Percentiles rank a stretch among this genome's conserved stretches.
phyloP scores from a whole-genome alignment of 345 rosid species.

The Rhizophora mangle region DNA sequence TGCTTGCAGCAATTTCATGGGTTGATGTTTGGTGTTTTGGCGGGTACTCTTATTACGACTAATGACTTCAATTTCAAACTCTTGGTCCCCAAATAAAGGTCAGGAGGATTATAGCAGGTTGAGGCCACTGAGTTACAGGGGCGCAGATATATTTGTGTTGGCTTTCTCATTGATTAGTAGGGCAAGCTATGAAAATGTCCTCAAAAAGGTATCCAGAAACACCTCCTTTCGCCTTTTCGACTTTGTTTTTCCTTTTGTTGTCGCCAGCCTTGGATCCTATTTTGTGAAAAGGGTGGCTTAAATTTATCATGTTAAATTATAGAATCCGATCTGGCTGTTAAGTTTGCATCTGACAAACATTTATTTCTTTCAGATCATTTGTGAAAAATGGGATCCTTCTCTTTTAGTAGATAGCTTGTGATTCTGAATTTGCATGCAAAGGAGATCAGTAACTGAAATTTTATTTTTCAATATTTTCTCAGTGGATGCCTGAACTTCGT shows the following conservation, averaged over 20 bases:
- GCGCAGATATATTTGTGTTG: conserved; percentile 88
- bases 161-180: conserved; percentile 91
- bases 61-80: background rate
- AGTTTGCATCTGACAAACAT: conserved; percentile 9
- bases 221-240: background rate
- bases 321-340: conserved; percentile 10
- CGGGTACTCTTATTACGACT: conserved; percentile 9
- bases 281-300: conserved; percentile 18
- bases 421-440: conserved; percentile 4
- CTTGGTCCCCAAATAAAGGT: conserved; percentile 40
- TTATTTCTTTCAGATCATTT: conserved; percentile 1
- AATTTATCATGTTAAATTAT: conserved; percentile 10
- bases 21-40: conserved; percentile 5
- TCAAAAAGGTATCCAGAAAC: conserved; percentile 67
- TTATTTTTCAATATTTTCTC: conserved; percentile 24
- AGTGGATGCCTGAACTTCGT: conserved; percentile 99
- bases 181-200: conserved; percentile 95
- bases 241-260: conserved; percentile 16
- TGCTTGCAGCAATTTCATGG: conserved; percentile 5
- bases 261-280: conserved; percentile 12
- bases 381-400: conserved; percentile 11
- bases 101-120: conserved; percentile 98
- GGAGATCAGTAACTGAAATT: conserved; percentile 13
- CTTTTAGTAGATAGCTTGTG: background rate
- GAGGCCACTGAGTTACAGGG: conserved; percentile 96